Evolutionary conservation across 2,329 filamentous ascomycete genomes (phyloP), one percentile per base, ranked within the genome.

Genomic region (Leptographium flavum): DNA sequence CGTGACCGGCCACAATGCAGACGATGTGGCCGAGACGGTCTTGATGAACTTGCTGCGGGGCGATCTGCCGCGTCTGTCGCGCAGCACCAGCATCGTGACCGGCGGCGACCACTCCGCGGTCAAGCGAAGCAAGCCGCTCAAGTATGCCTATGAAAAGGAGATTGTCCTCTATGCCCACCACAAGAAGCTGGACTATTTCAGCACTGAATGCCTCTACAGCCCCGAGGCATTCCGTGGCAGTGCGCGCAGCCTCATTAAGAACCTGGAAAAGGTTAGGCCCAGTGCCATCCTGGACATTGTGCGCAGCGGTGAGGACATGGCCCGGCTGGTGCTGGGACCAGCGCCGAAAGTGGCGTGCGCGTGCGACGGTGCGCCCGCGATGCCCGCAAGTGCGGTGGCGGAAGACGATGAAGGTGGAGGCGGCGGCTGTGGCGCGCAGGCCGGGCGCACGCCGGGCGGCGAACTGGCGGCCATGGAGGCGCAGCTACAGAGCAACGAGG

Each of bases 101-200:
- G 83, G 75, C 35, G 81, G 78, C 55, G 68, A 79, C 28, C 75
- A 73, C n/a, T 87, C 84, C 48, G 87, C 93, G 49, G 90, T 95
- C 53, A 93, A 94, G 67, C 76, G 92, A 52, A 94, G 86, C 64
- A 98, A 98, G 64, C 92, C 92, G 14, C 71, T 98, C 39, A 96
- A 98, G 62, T 98, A 96, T 60, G 88, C 90, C 2, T 98, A 96
- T 59, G 92, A 98, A 60, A 98, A 98, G 66, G 92, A 98, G 60
- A 98, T 98, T 53, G 92, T 98, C 17, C 71, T 98, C 6, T 98
- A 98, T 59, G 92, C 92, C 5, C 86, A 96, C 59, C 87, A 98
- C 68, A 94, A 92, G 64, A 88, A 88, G 61, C 71, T 98, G 51
- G 88, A 96, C 60, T 98, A 98, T 64, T 98, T 98, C 64, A 94